Conservation (phyloP, 345 rosid species). For the Syzygium aqueum region DNA sequence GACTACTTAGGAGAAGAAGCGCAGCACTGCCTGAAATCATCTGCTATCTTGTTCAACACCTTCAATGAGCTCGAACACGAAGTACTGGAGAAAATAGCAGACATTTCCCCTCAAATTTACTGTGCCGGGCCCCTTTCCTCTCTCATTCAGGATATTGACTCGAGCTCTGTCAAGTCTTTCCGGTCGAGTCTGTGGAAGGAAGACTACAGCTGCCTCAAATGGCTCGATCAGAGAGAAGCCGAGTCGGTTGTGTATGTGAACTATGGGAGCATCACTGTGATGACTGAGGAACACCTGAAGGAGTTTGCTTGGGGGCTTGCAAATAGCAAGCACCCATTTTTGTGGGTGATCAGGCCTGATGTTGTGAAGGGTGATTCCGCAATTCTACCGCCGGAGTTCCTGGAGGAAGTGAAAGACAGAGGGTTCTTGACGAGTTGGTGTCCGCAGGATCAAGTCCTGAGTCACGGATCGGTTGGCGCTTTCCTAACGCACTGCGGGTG, state of each 20-base stretch:
- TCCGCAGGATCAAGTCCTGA: conserved; percentile 9
- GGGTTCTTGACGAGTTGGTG: conserved; percentile 21
- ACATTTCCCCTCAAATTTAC: conserved; percentile 11
- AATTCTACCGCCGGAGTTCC: conserved; percentile 5
- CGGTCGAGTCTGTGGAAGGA: conserved; percentile 3
- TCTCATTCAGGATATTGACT: conserved; percentile 2
- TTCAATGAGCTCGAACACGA: conserved; percentile 21
- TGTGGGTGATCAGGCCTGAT: conserved; percentile 24
- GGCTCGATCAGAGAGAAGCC: conserved; percentile 6
- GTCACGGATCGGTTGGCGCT: conserved; percentile 12
- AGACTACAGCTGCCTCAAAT: conserved; percentile 8
- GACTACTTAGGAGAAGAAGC: conserved; percentile 2
- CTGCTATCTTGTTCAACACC: conserved; percentile 27
- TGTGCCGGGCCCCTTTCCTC: conserved; percentile 23
- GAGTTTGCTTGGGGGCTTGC: conserved; percentile 35
- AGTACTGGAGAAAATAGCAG: conserved; percentile 11
- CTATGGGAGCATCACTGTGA: conserved; percentile 8
- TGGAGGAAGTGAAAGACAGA: conserved; percentile 9
- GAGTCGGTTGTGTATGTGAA: conserved; percentile 13
- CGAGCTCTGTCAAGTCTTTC: neutral
- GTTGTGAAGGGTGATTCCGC: conserved; percentile 13
- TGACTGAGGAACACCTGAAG: conserved; percentile 8
- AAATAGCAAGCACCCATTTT: conserved; percentile 13
- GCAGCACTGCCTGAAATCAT: conserved; percentile 8
- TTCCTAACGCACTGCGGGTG: conserved; percentile 27